Conservation (phyloP, 106 monocot genomes). For the Triglochin maritima region DNA sequence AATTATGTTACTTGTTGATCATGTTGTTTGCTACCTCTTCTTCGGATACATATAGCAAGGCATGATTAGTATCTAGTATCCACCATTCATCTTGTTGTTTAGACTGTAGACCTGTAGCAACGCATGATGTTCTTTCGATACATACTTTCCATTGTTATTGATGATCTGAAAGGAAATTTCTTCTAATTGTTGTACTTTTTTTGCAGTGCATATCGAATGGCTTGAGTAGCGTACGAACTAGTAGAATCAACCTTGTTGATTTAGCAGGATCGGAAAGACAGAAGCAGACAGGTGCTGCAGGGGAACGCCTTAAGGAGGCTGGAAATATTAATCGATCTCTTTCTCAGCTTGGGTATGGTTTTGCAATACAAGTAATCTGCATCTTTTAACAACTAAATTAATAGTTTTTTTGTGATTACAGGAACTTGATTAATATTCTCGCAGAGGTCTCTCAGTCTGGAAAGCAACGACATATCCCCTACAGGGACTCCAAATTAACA, state of each 20-base stretch:
- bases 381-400: too few relatives aligned
- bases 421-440: slow-evolving; percentile 88
- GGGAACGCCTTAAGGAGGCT: slow-evolving; percentile 84
- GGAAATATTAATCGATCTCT: slow-evolving; percentile 98
- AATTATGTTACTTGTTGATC: too few relatives aligned
- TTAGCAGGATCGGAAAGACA: slow-evolving; percentile 95
- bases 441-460: slow-evolving; percentile 88
- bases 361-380: background rate
- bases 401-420: slow-evolving; percentile 9
- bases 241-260: slow-evolving; percentile 93
- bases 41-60: too few relatives aligned
- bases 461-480: slow-evolving; percentile 81
- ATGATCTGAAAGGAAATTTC: too few relatives aligned
- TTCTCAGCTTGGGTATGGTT: slow-evolving; percentile 75
- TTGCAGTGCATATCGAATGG: slow-evolving; percentile 68
- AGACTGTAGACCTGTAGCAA: too few relatives aligned
- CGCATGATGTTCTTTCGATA: too few relatives aligned
- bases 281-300: slow-evolving; percentile 68
- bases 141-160: too few relatives aligned
- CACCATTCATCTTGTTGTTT: too few relatives aligned
- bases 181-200: background rate
- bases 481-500: slow-evolving; percentile 86
- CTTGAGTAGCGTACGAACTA: slow-evolving; percentile 47
- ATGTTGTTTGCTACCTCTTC: too few relatives aligned
- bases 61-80: too few relatives aligned